Base-by-base conservation (phyloP, 176 grass and related monocot species). In the Ensete ventricosum region DNA sequence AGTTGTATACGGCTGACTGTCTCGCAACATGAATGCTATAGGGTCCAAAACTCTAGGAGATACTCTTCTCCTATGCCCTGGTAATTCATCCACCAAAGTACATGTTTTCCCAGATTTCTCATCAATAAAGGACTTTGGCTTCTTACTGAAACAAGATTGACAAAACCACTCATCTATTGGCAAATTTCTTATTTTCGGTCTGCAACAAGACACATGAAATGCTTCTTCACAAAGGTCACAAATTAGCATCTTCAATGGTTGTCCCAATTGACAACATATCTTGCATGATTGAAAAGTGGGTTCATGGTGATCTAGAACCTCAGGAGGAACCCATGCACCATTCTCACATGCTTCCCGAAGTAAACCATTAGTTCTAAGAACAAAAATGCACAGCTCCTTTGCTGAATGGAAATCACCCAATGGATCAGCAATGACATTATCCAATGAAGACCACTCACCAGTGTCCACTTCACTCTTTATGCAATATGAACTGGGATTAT, bases 201-300 rank as follows among this genome's bases (percentile, higher is more conserved):
- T 85, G 78, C 88, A 93, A 82, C 95, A 93, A 60, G 84, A 82
- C 50, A 89, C 69, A 84, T 99, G 95, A 80, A 89, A 99, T 84
- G 90, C 86, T 81, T 77, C 86, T 76, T 94, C 95, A 78, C 95
- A 99, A 58, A 71, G 80, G 76, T 99, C 95, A 74, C 95, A 99
- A 82, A 94, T 86, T 72, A 99, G 81, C 90, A 99, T 86, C 57
- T 94, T 89, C 27, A 67, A 52, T 59, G 88, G 80, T 82, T 82
- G 62, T 64, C 84, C 95, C n/a, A 73, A 62, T 17, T 34, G 50
- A 50, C 72, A 74, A 53, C 95, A 99, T 63, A 53, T 69, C 75
- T 89, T 87, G 82, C 95, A 99, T 73, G 14, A 16, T 73, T 85
- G 69, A 71, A 81, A 78, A 63, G 19, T 93, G n/a, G 66, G 68